Base-by-base conservation (phyloP, 2,329 filamentous ascomycete genomes). In the Spiromastix sp. region DNA sequence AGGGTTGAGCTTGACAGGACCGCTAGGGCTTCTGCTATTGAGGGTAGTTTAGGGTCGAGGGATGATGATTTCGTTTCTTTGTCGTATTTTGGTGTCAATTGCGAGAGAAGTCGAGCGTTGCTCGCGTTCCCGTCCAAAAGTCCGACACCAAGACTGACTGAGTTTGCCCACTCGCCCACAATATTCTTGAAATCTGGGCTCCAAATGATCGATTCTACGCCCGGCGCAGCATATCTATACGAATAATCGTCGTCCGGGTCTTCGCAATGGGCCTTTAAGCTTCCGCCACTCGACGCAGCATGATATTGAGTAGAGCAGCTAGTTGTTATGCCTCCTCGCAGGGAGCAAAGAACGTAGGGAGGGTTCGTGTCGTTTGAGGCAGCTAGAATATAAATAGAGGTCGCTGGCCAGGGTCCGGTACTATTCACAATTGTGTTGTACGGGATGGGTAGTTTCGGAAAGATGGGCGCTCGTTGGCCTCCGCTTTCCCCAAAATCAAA, bases 11-110 rank as follows among this genome's bases (percentile, higher is more conserved):
- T 74, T 0, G 73, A 71, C 47, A 86, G 68, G 0, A 85, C 80
- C 0, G 82, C 80, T 0, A 91, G 53, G 0, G 79, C 78, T 55
- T 91, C 84, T 0, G 75, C 77, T n/a, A 83, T 66, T 2, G 77
- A 83, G 0, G 84, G 84, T 0, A 79, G 54, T 0, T 56, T 49
- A 0, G 64, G 55, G 21, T 69, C 61, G 1, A 84, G 64, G 0
- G 38, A 28, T 4, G 50, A 56, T 7, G 44, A 38, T 7, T 48
- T 41, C 5, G 50, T 47, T 15, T 45, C 28, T 5, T 52, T 7
- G 15, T 59, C 36, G 0, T 55, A 58, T 0, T 38, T 38, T 0
- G 72, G 64, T 4, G 73, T 65, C 9, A 74, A 55, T 42, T 79
- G 68, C 17, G 72, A 72, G 6, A 77, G 54, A 10, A 79, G 63